phyloP scores from a whole-genome alignment of 768 basidiomycete species.

The Kwoniella pini region DNA sequence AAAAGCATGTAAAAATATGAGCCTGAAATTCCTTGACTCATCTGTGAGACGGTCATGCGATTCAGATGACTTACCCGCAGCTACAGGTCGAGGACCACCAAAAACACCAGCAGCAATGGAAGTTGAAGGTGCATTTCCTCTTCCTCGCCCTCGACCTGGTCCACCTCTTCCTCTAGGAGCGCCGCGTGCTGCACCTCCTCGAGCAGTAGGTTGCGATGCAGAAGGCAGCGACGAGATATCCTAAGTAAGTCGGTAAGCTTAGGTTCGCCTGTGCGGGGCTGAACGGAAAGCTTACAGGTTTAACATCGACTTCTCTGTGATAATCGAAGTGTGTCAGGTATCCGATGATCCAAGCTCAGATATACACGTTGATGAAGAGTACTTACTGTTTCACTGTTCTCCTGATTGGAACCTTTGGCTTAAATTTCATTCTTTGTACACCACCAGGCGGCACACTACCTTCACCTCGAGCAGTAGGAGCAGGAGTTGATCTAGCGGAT shows the following conservation, averaged over 20 bases:
- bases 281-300: constrained; percentile 30
- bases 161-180: constrained; percentile 30
- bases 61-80: constrained; percentile 18
- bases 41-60: background rate
- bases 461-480: background rate
- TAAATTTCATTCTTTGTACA: constrained; percentile 45
- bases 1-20: background rate
- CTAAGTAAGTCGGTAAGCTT: constrained; percentile 4
- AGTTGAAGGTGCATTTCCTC: constrained; percentile 13
- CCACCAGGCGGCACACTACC: constrained; percentile 20
- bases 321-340: background rate
- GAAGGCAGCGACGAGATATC: constrained; percentile 10
- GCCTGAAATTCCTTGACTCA: background rate
- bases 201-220: constrained; percentile 6
- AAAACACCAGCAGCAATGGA: constrained; percentile 39
- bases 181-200: constrained; percentile 28
- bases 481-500: constrained; percentile 9
- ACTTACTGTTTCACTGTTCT: constrained; percentile 43
- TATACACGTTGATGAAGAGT: background rate
- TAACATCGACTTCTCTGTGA: constrained; percentile 41
- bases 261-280: background rate
- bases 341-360: too few species aligned
- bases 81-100: constrained; percentile 31
- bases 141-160: constrained; percentile 21
- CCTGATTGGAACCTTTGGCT: constrained; percentile 40